Evolutionary conservation across 345 rosid species (phyloP).

Genomic region (Mangifera indica): DNA sequence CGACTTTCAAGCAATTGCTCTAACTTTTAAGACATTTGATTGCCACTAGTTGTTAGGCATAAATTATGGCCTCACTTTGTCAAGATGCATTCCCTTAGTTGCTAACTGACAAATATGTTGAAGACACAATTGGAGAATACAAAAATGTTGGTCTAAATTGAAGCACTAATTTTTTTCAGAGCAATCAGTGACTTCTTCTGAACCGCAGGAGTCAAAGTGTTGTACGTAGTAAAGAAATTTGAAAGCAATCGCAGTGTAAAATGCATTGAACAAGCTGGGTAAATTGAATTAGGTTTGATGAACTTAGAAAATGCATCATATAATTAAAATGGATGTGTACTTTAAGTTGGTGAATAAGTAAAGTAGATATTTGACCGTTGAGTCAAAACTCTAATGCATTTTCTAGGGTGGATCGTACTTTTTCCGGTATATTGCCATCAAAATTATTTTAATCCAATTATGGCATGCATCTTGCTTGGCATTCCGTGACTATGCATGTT

Average conservation of each 20-base stretch:
- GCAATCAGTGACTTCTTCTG: not conserved
- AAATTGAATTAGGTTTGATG: conserved; percentile 7
- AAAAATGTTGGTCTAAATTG: not conserved
- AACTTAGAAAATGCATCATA: not conserved
- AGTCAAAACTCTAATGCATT: not conserved
- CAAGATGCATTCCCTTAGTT: conserved; percentile 31
- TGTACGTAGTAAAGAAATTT: not conserved
- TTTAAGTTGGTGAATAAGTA: not conserved
- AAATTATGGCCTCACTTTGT: conserved; percentile 5
- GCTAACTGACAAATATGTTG: conserved; percentile 23
- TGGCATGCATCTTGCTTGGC: not conserved
- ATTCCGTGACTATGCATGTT: not conserved
- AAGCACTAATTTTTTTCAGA: no score
- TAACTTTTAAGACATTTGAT: not conserved
- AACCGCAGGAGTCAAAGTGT: not conserved
- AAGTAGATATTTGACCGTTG: not conserved
- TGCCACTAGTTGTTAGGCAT: not conserved
- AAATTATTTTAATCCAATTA: not conserved
- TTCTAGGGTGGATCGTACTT: no score
- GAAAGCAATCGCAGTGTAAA: not conserved
- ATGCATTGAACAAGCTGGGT: conserved; percentile 6
- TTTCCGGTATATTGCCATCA: not conserved
- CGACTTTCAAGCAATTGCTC: conserved; percentile 10
- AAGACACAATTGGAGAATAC: not conserved
- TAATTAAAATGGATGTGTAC: not conserved